These are phyloP conservation scores for Pseudohyphozyma bogoriensis DNA, from an alignment of 768 basidiomycete genomes.

Conservation along the genomic window DNA sequence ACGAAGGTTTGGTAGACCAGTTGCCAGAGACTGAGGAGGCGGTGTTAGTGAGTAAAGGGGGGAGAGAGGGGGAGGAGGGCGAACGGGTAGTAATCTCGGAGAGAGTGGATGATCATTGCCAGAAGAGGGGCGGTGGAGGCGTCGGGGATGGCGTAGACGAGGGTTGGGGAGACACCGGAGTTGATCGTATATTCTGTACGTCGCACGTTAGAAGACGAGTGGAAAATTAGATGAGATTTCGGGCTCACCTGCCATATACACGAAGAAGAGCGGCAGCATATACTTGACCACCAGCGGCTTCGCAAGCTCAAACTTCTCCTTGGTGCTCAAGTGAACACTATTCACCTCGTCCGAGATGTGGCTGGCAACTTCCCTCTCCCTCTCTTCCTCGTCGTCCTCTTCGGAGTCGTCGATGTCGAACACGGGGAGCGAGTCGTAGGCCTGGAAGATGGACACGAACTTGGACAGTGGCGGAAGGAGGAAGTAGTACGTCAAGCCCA, in stretches of 20 bases:
- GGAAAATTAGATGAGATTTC: neutral
- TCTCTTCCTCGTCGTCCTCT: neutral
- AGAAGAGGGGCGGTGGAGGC: constrained; percentile 52
- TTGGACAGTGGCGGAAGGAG: constrained; percentile 50
- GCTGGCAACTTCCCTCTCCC: constrained; percentile 10
- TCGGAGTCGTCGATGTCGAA: neutral
- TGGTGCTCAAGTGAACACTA: constrained; percentile 51
- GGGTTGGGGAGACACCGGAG: constrained; percentile 82
- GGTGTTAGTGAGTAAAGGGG: neutral
- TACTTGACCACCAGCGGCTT: constrained; percentile 68
- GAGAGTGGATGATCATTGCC: constrained; percentile 64
- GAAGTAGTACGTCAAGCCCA: constrained; percentile 65
- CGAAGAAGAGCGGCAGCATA: constrained; percentile 72
- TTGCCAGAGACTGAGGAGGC: constrained; percentile 38
- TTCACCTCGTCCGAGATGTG: constrained; percentile 37
- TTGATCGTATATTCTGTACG: constrained; percentile 73
- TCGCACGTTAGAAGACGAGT: neutral
- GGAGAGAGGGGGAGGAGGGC: constrained; percentile 4
- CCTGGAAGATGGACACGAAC: constrained; percentile 34
- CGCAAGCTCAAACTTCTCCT: constrained; percentile 72
- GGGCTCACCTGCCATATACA: constrained; percentile 51
- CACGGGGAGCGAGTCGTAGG: constrained; percentile 37
- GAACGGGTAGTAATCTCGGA: constrained; percentile 70
- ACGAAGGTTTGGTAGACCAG: constrained; percentile 80
- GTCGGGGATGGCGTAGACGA: constrained; percentile 75